Percentiles rank a stretch among this genome's conserved stretches.
These are phyloP conservation scores for Caryopteris hybrid DNA, from an alignment of 305 asterid genomes.

Conservation along the genomic window DNA sequence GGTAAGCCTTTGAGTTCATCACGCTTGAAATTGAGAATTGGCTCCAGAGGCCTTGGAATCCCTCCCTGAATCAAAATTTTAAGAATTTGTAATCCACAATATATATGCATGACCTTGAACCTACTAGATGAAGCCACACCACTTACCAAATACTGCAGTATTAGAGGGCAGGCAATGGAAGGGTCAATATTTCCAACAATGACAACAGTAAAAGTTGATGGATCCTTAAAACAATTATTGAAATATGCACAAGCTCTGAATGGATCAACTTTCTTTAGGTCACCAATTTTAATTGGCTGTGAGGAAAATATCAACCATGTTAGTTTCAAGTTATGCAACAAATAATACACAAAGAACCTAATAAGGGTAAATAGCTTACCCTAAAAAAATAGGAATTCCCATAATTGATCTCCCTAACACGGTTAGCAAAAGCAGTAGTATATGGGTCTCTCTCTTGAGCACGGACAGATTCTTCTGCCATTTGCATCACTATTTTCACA, in stretches of 20 bases:
- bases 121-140: slow-evolving; percentile 15
- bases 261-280: slow-evolving; percentile 82
- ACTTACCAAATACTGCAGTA: slow-evolving; percentile 77
- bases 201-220: slow-evolving; percentile 81
- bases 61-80: slow-evolving; percentile 67
- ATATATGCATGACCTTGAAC: slow-evolving; percentile 3
- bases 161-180: slow-evolving; percentile 64
- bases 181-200: slow-evolving; percentile 91
- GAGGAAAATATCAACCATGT: slow-evolving; percentile 21
- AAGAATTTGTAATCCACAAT: slow-evolving; percentile 17
- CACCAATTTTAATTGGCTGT: slow-evolving; percentile 76
- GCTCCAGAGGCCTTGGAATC: slow-evolving; percentile 71
- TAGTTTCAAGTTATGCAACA: slow-evolving; percentile 3
- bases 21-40: slow-evolving; percentile 66
- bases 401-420: slow-evolving; percentile 92
- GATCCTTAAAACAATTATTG: slow-evolving; percentile 83
- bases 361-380: slow-evolving; percentile 42
- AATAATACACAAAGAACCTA: slow-evolving; percentile 1
- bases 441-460: slow-evolving; percentile 97
- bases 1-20: slow-evolving; percentile 92
- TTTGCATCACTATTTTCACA: slow-evolving; percentile 91
- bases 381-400: slow-evolving; percentile 91
- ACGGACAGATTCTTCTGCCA: slow-evolving; percentile 96
- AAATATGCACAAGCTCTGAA: slow-evolving; percentile 81
- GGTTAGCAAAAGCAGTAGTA: slow-evolving; percentile 84